These are phyloP conservation scores for maize (Zea mays) DNA, from an alignment of 176 grass and related monocot species.

Conservation along the genomic window DNA sequence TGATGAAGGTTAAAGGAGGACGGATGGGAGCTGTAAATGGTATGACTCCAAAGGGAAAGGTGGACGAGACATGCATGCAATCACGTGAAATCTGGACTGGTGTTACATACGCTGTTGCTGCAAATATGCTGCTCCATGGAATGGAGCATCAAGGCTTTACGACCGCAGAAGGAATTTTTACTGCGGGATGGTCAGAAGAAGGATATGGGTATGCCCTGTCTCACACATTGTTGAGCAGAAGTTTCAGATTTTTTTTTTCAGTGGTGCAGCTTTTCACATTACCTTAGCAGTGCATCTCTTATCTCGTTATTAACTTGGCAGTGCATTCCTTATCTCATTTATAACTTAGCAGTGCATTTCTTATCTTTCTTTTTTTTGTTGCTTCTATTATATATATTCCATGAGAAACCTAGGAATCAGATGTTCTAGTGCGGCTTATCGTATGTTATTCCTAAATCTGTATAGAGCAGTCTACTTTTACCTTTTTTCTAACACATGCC, in stretches of 20 bases:
- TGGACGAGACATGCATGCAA: conserved; percentile 90
- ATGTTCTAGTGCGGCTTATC: conserved; percentile 6
- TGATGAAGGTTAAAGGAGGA: conserved; percentile 95
- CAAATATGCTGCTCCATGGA: conserved; percentile 88
- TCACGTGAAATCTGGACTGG: conserved; percentile 99
- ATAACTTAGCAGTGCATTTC: background rate
- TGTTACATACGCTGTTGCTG: conserved; percentile 87
- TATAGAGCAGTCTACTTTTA: background rate
- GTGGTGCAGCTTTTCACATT: background rate
- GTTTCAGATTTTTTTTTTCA: background rate
- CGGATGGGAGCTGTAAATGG: conserved; percentile 88
- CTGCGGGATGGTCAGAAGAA: conserved; percentile 85
- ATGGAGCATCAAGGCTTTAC: conserved; percentile 95
- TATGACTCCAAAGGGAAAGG: conserved; percentile 86
- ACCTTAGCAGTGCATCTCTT: background rate
- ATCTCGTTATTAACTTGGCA: background rate
- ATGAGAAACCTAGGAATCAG: background rate
- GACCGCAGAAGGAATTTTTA: conserved; percentile 82
- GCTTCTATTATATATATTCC: background rate
- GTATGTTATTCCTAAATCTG: background rate
- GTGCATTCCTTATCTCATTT: background rate
- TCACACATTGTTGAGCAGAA: background rate
- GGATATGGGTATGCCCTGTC: conserved; percentile 75
- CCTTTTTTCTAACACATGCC: background rate
- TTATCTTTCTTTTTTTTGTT: background rate